Percentiles rank a stretch among this genome's conserved stretches.
These are phyloP conservation scores for Leccinum pachyderme DNA, from an alignment of 1,284 basidiomycete genomes.

Conservation along the genomic window DNA sequence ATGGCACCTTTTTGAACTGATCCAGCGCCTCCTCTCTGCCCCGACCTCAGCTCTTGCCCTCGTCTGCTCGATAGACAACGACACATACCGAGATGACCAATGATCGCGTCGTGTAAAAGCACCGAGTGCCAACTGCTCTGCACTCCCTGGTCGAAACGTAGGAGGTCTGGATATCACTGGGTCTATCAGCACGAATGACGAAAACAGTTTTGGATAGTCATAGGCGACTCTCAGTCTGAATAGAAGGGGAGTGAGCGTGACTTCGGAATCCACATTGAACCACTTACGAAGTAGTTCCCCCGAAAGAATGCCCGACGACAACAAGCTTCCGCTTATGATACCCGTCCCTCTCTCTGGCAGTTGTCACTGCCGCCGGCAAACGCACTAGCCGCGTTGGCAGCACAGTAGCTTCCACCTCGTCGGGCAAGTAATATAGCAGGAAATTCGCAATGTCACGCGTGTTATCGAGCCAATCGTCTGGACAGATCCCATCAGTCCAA, in stretches of 20 bases:
- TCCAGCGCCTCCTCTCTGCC: constrained; percentile 59
- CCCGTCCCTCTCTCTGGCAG: constrained; percentile 42
- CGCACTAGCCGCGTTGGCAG: constrained; percentile 54
- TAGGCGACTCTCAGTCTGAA: constrained; percentile 58
- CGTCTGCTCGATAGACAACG: not conserved
- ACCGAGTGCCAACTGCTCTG: constrained; percentile 34
- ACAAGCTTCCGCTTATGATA: constrained; percentile 52
- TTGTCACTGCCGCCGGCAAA: constrained; percentile 41
- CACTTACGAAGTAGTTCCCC: constrained; percentile 68
- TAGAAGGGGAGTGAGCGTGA: not conserved
- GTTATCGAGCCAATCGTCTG: constrained; percentile 68
- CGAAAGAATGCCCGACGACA: constrained; percentile 80
- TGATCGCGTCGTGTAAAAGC: constrained; percentile 62
- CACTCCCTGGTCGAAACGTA: constrained; percentile 6
- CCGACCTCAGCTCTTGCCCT: constrained; percentile 2
- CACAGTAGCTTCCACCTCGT: constrained; percentile 24
- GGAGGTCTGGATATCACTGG: constrained; percentile 58
- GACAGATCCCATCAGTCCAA: not conserved
- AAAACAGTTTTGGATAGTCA: constrained; percentile 66
- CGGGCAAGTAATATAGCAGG: constrained; percentile 57
- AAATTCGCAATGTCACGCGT: constrained; percentile 75
- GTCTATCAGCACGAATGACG: constrained; percentile 75
- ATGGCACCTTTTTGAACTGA: constrained; percentile 55
- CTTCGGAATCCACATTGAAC: not conserved
- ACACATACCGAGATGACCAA: constrained; percentile 60